Evolutionary conservation across 1,284 basidiomycete genomes (phyloP).

Genomic region (Pyrrhoderma lamaoense): DNA sequence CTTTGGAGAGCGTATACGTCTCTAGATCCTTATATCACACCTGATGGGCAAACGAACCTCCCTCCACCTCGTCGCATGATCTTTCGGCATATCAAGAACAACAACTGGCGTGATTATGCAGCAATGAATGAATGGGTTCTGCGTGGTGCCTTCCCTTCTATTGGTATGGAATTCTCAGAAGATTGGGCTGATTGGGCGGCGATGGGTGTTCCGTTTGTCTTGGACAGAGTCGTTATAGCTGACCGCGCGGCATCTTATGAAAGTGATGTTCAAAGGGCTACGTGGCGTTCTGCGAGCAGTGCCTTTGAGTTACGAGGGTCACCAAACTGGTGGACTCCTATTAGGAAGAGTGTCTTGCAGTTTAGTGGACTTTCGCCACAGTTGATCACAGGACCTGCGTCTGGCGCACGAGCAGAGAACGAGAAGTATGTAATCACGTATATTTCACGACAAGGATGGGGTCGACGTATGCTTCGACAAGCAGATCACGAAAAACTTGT

Average conservation of each 20-base stretch:
- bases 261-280: slow-evolving; percentile 57
- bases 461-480: slow-evolving; percentile 62
- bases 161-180: slow-evolving; percentile 64
- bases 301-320: slow-evolving; percentile 69
- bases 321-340: slow-evolving; percentile 73
- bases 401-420: slow-evolving; percentile 37
- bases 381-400: slow-evolving; percentile 45
- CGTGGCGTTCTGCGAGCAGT: slow-evolving; percentile 67
- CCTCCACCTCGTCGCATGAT: slow-evolving; percentile 67
- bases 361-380: slow-evolving; percentile 51
- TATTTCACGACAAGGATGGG: slow-evolving; percentile 81
- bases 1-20: slow-evolving; percentile 84
- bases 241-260: slow-evolving; percentile 79
- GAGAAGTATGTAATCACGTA: slow-evolving; percentile 72
- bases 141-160: slow-evolving; percentile 68
- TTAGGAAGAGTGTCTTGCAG: slow-evolving; percentile 65
- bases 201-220: slow-evolving; percentile 63
- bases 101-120: slow-evolving; percentile 84
- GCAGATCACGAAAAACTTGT: slow-evolving; percentile 63
- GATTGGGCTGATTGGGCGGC: slow-evolving; percentile 76
- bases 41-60: slow-evolving; percentile 58
- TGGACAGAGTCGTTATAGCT: slow-evolving; percentile 75
- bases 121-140: slow-evolving; percentile 76
- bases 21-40: slow-evolving; percentile 61
- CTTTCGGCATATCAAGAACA: slow-evolving; percentile 64